A percentile compares a stretch with the other conserved stretches of the same genome.
These are phyloP conservation scores for Leishmania braziliensis DNA, from an alignment of 208 protist species.

Conservation along the genomic window DNA sequence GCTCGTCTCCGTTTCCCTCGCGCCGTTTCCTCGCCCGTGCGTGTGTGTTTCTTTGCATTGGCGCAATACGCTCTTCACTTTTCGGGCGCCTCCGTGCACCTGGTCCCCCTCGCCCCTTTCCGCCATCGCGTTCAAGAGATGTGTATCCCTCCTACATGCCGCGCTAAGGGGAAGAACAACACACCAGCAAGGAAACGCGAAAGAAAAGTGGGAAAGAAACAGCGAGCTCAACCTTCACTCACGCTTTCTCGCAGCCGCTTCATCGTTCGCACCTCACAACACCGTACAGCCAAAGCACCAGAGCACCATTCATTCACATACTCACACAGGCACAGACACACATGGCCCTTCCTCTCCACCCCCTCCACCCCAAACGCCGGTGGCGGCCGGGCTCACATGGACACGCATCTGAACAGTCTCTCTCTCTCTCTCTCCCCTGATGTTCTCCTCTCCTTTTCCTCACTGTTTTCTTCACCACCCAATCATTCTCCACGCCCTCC, in stretches of 20 bases:
- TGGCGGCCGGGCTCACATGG: neutral
- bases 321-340: constrained; percentile 1
- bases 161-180: neutral
- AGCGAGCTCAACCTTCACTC: neutral
- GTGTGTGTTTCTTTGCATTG: neutral
- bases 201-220: neutral
- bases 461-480: neutral
- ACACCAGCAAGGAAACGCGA: neutral
- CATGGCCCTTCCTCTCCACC: neutral
- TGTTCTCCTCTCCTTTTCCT: neutral
- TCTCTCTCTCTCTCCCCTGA: neutral
- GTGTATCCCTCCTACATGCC: neutral
- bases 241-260: neutral
- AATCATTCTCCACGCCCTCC: neutral
- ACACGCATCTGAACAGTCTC: neutral
- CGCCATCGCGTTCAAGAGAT: neutral
- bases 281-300: neutral
- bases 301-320: neutral
- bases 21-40: neutral
- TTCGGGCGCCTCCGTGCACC: neutral
- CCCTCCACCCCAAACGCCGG: neutral
- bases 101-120: neutral
- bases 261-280: neutral
- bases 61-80: neutral
- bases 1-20: neutral